Evolutionary conservation across 192 early-diverging fungal genomes (phyloP).

Genomic region (Podila verticillata): DNA sequence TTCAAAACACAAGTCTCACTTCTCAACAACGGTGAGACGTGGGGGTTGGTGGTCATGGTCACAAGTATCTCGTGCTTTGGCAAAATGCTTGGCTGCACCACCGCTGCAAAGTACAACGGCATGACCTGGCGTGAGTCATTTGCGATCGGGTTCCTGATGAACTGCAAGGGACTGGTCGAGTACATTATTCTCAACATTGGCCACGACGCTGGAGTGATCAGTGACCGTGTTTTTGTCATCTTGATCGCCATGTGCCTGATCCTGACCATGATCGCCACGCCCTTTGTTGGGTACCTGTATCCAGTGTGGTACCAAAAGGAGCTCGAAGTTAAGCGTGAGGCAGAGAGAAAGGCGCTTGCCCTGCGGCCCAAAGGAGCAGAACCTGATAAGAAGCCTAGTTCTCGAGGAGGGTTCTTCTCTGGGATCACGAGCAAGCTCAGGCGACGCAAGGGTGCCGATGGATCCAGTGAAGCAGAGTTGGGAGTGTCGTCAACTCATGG

Average conservation of each 20-base stretch:
- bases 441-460: background rate
- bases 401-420: constrained; percentile 6
- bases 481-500: background rate
- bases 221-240: constrained; percentile 54
- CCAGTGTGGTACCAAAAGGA: constrained; percentile 70
- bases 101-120: constrained; percentile 68
- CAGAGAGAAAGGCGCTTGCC: constrained; percentile 20
- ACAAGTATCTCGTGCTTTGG: constrained; percentile 76
- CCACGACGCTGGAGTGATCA: constrained; percentile 82
- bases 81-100: constrained; percentile 81
- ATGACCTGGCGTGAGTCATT: constrained; percentile 84
- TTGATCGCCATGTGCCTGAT: constrained; percentile 80
- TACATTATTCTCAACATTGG: constrained; percentile 96
- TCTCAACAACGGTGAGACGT: constrained; percentile 73
- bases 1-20: constrained; percentile 81
- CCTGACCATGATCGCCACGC: constrained; percentile 88
- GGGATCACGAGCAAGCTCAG: constrained; percentile 6
- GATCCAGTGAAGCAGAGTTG: background rate
- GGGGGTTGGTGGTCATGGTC: constrained; percentile 81
- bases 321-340: constrained; percentile 29
- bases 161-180: constrained; percentile 94
- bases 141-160: constrained; percentile 89
- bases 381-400: background rate
- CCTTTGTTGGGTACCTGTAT: constrained; percentile 77
- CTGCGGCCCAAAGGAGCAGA: background rate